These are phyloP conservation scores for Lachancea waltii DNA, from an alignment of 805 yeast species.

Conservation along the genomic window DNA sequence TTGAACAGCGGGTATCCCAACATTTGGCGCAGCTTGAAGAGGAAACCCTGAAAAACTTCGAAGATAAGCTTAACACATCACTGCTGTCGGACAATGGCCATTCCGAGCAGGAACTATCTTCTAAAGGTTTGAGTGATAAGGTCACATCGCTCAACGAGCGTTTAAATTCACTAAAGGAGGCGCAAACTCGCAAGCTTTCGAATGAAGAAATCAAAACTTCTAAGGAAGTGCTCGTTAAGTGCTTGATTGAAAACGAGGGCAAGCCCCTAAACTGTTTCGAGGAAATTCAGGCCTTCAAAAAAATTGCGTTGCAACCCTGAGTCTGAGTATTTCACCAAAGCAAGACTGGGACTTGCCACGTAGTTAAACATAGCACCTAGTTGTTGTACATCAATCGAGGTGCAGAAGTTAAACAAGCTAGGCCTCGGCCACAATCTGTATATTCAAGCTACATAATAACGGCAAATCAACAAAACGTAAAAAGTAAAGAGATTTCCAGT, in stretches of 20 bases:
- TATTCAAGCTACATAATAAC: slow-evolving; percentile 4
- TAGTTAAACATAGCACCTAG: no score
- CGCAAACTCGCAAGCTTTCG: slow-evolving; percentile 13
- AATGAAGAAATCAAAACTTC: slow-evolving; percentile 36
- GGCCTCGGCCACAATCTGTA: slow-evolving; percentile 1
- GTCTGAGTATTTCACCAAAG: not conserved
- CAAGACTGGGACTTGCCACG: no score
- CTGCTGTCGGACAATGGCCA: slow-evolving; percentile 29
- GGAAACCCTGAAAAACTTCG: slow-evolving; percentile 46
- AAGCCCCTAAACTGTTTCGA: slow-evolving; percentile 78
- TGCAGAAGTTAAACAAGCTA: not conserved
- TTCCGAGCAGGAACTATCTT: slow-evolving; percentile 26
- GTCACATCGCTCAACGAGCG: slow-evolving; percentile 34
- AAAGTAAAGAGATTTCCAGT: no score
- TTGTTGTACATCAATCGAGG: no score
- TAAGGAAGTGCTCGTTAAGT: slow-evolving; percentile 42
- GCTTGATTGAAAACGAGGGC: slow-evolving; percentile 54
- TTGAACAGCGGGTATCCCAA: slow-evolving; percentile 57
- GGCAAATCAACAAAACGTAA: slow-evolving; percentile 1
- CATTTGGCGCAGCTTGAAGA: slow-evolving; percentile 50
- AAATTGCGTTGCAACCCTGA: slow-evolving; percentile 45
- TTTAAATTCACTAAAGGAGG: slow-evolving; percentile 34
- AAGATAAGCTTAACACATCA: slow-evolving; percentile 40
- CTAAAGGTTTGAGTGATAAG: slow-evolving; percentile 37
- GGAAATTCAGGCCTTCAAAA: slow-evolving; percentile 64